These are phyloP conservation scores for Macrotyloma uniflorum DNA, from an alignment of 306 rosid genomes.

Conservation along the genomic window DNA sequence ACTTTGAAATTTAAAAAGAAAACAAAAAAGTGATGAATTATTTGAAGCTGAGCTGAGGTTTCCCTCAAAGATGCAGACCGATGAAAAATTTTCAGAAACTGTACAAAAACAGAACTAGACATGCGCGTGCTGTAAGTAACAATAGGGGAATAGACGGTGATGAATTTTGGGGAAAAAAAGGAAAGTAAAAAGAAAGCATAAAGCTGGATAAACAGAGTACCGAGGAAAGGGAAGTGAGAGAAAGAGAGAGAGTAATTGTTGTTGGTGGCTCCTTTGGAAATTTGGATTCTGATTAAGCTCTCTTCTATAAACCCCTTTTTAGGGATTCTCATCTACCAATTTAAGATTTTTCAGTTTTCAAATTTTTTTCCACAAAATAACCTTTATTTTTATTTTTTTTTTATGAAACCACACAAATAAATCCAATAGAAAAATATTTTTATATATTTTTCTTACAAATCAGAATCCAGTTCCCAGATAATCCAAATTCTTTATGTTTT, in stretches of 20 bases:
- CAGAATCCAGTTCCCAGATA: no score
- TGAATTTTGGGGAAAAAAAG: not conserved
- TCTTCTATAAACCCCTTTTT: not conserved
- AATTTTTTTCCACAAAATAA: no score
- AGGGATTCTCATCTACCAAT: conserved; percentile 14
- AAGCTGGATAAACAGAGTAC: conserved; percentile 29
- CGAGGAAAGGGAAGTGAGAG: not conserved
- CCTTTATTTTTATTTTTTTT: no score
- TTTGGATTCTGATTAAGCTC: conserved; percentile 5
- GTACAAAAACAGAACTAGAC: not conserved
- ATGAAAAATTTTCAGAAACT: not conserved
- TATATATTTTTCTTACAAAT: no score
- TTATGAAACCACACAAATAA: no score
- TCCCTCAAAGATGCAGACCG: conserved; percentile 9
- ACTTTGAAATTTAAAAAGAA: not conserved
- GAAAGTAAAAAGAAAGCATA: not conserved
- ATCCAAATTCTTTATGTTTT: no score
- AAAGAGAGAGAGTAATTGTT: conserved; percentile 4
- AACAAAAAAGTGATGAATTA: not conserved
- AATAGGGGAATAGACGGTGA: not conserved
- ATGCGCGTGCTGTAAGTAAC: conserved; percentile 18
- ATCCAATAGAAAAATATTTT: no score
- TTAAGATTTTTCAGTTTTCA: not conserved
- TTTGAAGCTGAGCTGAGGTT: conserved; percentile 3
- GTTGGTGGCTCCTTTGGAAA: conserved; percentile 3